A percentile compares a stretch with the other conserved stretches of the same genome.
Evolutionary conservation across 805 yeast genomes (phyloP).

Genomic region (Saccharomycopsis olivae): DNA sequence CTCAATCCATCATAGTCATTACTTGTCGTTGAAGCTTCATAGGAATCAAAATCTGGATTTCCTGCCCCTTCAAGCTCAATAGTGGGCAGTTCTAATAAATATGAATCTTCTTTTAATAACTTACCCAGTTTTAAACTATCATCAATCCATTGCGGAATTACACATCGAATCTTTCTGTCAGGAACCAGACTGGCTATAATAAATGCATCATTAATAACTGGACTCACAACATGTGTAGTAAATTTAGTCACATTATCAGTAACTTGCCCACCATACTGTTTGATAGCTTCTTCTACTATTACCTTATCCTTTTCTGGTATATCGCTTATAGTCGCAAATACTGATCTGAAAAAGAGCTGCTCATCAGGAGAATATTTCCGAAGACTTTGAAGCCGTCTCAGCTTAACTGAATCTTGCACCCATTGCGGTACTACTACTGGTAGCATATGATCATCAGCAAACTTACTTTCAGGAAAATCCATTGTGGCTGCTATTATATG

Average conservation of each 20-base stretch:
- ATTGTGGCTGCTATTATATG: slow-evolving; percentile 44
- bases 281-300: slow-evolving; percentile 50
- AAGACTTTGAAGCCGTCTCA: slow-evolving; percentile 35
- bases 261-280: slow-evolving; percentile 67
- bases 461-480: slow-evolving; percentile 40
- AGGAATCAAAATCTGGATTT: not conserved
- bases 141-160: slow-evolving; percentile 73
- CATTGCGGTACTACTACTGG: slow-evolving; percentile 58
- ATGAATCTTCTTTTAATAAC: slow-evolving; percentile 42
- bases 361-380: slow-evolving; percentile 67
- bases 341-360: slow-evolving; percentile 47
- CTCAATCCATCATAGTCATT: not conserved
- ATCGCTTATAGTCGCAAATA: slow-evolving; percentile 51
- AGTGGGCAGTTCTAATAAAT: slow-evolving; percentile 29
- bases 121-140: slow-evolving; percentile 48
- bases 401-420: slow-evolving; percentile 39
- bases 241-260: slow-evolving; percentile 46
- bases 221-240: slow-evolving; percentile 72
- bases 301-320: slow-evolving; percentile 53
- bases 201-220: slow-evolving; percentile 45
- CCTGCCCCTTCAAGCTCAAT: not conserved
- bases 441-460: slow-evolving; percentile 41
- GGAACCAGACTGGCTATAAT: slow-evolving; percentile 39
- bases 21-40: not conserved
- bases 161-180: slow-evolving; percentile 40